Percentiles rank a stretch among this genome's conserved stretches.
phyloP scores from a whole-genome alignment of 2,329 filamentous ascomycete genomes.

The Aspergillus costaricaensis region DNA sequence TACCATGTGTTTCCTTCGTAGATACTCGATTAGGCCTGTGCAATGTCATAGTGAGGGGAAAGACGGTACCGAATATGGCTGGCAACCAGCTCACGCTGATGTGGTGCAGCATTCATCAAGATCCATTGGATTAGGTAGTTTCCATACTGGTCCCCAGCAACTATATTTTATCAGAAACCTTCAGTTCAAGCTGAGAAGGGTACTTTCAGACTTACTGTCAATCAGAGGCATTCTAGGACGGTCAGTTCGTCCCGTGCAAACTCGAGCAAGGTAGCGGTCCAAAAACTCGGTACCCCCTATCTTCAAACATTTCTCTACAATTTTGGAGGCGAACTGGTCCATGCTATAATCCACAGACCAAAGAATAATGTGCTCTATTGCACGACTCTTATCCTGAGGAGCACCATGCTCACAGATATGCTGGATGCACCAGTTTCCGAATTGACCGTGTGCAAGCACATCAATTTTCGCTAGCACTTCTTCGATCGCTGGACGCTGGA shows the following conservation, averaged over 20 bases:
- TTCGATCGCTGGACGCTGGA: slow-evolving; percentile 92
- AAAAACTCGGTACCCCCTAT: slow-evolving; percentile 91
- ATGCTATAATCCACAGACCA: slow-evolving; percentile 97
- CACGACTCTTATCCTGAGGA: slow-evolving; percentile 85
- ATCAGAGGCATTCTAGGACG: slow-evolving; percentile 95
- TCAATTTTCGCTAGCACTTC: slow-evolving; percentile 95
- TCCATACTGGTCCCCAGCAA: slow-evolving; percentile 96
- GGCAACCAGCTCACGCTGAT: slow-evolving; percentile 91
- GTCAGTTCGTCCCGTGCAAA: slow-evolving; percentile 87
- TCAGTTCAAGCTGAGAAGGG: background rate
- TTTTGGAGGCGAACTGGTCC: slow-evolving; percentile 98
- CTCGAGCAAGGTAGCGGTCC: slow-evolving; percentile 85
- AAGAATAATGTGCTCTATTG: slow-evolving; percentile 91
- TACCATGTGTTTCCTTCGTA: slow-evolving; percentile 86
- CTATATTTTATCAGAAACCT: slow-evolving; percentile 34
- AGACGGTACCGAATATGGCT: slow-evolving; percentile 73
- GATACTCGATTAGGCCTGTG: background rate
- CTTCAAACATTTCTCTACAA: slow-evolving; percentile 98
- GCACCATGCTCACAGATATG: slow-evolving; percentile 97
- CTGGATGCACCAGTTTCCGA: slow-evolving; percentile 99
- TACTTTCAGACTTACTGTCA: slow-evolving; percentile 63
- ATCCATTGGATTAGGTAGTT: slow-evolving; percentile 99
- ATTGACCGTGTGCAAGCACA: slow-evolving; percentile 94
- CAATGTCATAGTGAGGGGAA: background rate
- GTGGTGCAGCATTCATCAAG: slow-evolving; percentile 79